These are phyloP conservation scores for Melampsora abietis-canadensis DNA, from an alignment of 1,284 basidiomycete genomes.

Conservation along the genomic window DNA sequence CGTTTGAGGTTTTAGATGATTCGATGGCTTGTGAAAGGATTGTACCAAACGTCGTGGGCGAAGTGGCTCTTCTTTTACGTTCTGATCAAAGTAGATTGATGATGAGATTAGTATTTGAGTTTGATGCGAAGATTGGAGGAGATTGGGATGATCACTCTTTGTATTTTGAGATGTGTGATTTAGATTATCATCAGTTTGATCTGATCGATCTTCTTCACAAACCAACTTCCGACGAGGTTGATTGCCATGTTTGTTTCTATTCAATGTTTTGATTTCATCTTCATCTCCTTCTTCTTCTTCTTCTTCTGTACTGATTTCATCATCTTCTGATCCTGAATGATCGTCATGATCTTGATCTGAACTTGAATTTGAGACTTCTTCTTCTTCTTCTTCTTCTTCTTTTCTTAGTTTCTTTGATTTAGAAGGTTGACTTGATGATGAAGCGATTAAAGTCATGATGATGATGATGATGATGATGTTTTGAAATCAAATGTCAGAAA, in stretches of 20 bases:
- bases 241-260: slow-evolving; percentile 24
- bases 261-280: slow-evolving; percentile 25
- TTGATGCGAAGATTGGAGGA: not conserved
- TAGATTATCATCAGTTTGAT: not conserved
- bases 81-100: slow-evolving; percentile 11
- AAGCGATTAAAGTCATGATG: not conserved
- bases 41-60: slow-evolving; percentile 38
- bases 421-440: not conserved
- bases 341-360: not conserved
- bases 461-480: too few relatives aligned
- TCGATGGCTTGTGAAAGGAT: slow-evolving; percentile 31
- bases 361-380: not conserved
- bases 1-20: slow-evolving; percentile 26
- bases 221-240: not conserved
- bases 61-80: slow-evolving; percentile 38
- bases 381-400: not conserved
- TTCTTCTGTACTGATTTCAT: not conserved
- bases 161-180: not conserved
- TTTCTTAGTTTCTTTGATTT: not conserved
- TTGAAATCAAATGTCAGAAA: too few relatives aligned
- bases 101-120: not conserved
- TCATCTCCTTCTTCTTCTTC: slow-evolving; percentile 13
- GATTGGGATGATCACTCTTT: slow-evolving; percentile 2
- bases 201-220: not conserved
- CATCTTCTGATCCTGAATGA: slow-evolving; percentile 32